phyloP scores from a whole-genome alignment of 2,329 filamentous ascomycete species.

The Pseudocercospora eumusae region DNA sequence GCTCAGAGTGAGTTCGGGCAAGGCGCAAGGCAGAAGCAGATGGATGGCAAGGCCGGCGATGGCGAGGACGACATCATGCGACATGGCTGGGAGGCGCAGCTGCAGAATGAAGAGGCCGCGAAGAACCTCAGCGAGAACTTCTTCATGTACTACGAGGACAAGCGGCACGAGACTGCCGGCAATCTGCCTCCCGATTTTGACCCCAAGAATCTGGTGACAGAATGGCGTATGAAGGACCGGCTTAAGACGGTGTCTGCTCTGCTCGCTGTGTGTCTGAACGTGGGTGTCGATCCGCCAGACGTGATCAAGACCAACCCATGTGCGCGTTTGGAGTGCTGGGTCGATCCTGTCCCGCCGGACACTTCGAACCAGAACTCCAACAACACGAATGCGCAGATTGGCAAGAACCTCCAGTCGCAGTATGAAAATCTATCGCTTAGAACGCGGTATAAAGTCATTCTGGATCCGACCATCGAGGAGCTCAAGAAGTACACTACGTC shows the following conservation, averaged over 20 bases:
- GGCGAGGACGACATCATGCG: conserved; percentile 51
- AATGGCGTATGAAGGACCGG: conserved; percentile 96
- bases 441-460: conserved; percentile 95
- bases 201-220: conserved; percentile 60
- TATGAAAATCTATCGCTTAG: conserved; percentile 94
- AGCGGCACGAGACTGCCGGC: conserved; percentile 91
- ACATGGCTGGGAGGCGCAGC: conserved; percentile 91
- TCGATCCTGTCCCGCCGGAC: conserved; percentile 75
- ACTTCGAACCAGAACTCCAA: conserved; percentile 36
- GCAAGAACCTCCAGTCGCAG: conserved; percentile 91
- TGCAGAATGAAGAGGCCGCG: conserved; percentile 81
- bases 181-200: conserved; percentile 66
- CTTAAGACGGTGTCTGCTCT: conserved; percentile 96
- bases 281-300: conserved; percentile 95
- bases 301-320: conserved; percentile 93
- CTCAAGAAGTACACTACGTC: conserved; percentile 95
- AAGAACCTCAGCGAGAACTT: conserved; percentile 80
- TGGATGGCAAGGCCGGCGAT: conserved; percentile 5
- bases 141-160: conserved; percentile 99
- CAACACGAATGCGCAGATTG: conserved; percentile 74
- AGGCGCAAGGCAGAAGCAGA: conserved; percentile 13
- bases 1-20: conserved; percentile 27
- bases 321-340: conserved; percentile 94
- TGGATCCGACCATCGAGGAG: conserved; percentile 95
- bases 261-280: conserved; percentile 91